A percentile compares a stretch with the other conserved stretches of the same genome.
Evolutionary conservation across 768 basidiomycete species (phyloP).

Genomic region (Suillus cothurnatus): DNA sequence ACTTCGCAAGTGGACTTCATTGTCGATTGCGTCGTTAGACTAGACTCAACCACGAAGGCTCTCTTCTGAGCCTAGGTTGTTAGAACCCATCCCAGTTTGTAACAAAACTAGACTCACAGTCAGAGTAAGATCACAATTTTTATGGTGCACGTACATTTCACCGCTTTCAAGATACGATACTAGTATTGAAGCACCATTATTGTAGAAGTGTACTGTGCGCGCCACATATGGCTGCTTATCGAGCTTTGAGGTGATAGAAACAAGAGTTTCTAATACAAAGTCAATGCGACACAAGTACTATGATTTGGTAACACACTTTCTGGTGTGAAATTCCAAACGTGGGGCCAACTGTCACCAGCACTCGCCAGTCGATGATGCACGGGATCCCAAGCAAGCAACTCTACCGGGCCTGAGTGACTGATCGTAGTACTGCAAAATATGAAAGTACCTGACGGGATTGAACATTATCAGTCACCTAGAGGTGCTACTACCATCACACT

Average conservation of each 20-base stretch:
- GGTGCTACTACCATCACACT: not conserved
- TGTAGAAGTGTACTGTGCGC: not conserved
- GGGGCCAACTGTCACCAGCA: not conserved
- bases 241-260: not conserved
- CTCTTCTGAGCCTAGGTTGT: too few species aligned
- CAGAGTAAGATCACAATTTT: not conserved
- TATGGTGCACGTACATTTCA: constrained; percentile 1
- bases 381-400: not conserved
- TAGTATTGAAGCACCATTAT: constrained; percentile 2
- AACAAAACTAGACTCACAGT: not conserved
- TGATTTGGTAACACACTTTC: not conserved
- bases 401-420: not conserved
- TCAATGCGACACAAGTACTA: not conserved
- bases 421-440: not conserved
- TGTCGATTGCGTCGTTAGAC: too few species aligned
- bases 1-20: too few species aligned
- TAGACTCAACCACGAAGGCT: too few species aligned
- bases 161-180: constrained; percentile 4
- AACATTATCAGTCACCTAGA: not conserved
- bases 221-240: constrained; percentile 2
- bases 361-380: not conserved
- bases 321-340: not conserved
- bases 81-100: too few species aligned
- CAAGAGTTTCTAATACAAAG: not conserved
- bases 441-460: not conserved